Percentiles rank a stretch among this genome's conserved stretches.
These are phyloP conservation scores for Colletotrichum acutatum DNA, from an alignment of 2,329 filamentous ascomycete species.

Conservation along the genomic window DNA sequence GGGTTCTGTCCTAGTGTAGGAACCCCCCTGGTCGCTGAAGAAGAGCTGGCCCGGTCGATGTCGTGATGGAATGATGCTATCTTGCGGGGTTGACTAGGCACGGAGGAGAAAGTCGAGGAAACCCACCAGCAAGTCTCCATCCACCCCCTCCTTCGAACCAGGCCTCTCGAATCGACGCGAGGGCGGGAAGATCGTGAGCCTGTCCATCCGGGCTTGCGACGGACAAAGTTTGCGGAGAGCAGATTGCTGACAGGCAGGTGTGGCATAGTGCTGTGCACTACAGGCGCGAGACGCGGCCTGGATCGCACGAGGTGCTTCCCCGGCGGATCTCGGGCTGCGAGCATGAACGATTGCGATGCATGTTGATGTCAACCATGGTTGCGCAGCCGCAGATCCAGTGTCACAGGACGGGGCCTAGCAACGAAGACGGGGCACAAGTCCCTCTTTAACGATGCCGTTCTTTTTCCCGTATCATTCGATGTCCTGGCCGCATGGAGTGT, in stretches of 20 bases:
- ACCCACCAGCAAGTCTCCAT: slow-evolving; percentile 15
- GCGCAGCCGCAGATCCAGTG: slow-evolving; percentile 18
- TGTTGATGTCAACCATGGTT: slow-evolving; percentile 21
- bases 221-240: slow-evolving; percentile 35
- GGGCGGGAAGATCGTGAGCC: slow-evolving; percentile 34
- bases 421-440: not conserved
- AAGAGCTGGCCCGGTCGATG: slow-evolving; percentile 34
- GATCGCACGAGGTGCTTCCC: slow-evolving; percentile 34
- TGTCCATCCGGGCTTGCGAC: slow-evolving; percentile 25
- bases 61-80: slow-evolving; percentile 31
- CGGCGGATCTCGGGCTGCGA: slow-evolving; percentile 34
- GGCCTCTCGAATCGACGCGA: slow-evolving; percentile 31
- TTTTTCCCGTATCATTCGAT: not conserved
- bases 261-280: slow-evolving; percentile 30
- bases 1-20: not conserved
- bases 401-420: slow-evolving; percentile 2
- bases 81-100: slow-evolving; percentile 28
- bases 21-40: slow-evolving; percentile 27
- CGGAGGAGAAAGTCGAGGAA: slow-evolving; percentile 8
- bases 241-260: slow-evolving; percentile 31
- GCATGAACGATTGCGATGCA: slow-evolving; percentile 33
- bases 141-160: slow-evolving; percentile 23
- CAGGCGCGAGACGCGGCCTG: slow-evolving; percentile 30
- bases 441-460: not conserved
- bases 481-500: not conserved